Percentiles rank a stretch among this genome's conserved stretches.
Evolutionary conservation across 1,139 yeast species (phyloP).

Genomic region (Scheffersomyces lignicola): DNA sequence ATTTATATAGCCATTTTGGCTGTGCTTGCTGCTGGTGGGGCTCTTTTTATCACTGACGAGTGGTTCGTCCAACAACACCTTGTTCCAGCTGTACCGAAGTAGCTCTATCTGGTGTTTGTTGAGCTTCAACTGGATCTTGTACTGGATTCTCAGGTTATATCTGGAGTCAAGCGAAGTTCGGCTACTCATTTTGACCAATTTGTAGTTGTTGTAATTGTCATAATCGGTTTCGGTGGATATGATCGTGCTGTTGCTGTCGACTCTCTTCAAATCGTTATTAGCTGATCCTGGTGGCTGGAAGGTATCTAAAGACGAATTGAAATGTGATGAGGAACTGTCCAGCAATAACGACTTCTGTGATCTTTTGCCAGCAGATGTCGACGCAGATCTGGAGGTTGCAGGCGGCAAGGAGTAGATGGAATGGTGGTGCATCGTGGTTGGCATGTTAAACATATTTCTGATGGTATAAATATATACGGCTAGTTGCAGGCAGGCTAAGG

Average conservation of each 20-base stretch:
- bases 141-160: conserved; percentile 13
- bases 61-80: conserved; percentile 42
- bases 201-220: conserved; percentile 17
- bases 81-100: conserved; percentile 45
- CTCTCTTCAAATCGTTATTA: background rate
- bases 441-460: background rate
- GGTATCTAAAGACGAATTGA: background rate
- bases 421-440: background rate
- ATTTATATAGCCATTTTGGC: conserved; percentile 11
- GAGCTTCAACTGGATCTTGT: conserved; percentile 29
- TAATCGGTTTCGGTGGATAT: background rate
- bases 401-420: background rate
- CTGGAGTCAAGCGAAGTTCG: conserved; percentile 44
- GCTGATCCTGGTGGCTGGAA: background rate
- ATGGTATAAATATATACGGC: background rate
- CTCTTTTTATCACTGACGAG: conserved; percentile 11
- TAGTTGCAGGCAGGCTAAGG: no score
- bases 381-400: background rate
- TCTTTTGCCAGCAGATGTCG: background rate
- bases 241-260: conserved; percentile 1
- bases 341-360: background rate
- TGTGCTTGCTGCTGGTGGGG: conserved; percentile 10
- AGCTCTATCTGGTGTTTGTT: conserved; percentile 38
- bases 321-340: background rate
- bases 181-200: conserved; percentile 46